Evolutionary conservation across 1,284 basidiomycete genomes (phyloP).

Genomic region (Rhizoctonia solani): DNA sequence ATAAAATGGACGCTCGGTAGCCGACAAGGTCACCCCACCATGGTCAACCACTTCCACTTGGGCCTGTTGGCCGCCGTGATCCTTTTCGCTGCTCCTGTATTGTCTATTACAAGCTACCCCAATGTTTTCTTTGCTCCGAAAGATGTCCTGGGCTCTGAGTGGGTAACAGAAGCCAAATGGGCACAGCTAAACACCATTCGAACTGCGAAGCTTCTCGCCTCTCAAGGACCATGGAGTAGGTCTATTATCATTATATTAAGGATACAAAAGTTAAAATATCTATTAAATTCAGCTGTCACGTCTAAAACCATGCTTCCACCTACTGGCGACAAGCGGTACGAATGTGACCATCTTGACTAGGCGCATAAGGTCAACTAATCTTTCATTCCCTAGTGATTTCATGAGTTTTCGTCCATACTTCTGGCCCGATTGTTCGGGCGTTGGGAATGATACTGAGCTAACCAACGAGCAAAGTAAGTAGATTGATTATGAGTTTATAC

Average conservation of each 20-base stretch:
- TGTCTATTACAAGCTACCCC: constrained; percentile 50
- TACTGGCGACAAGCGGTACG: constrained; percentile 40
- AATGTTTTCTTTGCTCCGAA: constrained; percentile 60
- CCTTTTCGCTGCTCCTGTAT: constrained; percentile 6
- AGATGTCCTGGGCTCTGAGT: constrained; percentile 51
- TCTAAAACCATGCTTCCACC: constrained; percentile 45
- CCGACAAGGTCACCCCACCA: too few species aligned
- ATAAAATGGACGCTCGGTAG: background rate
- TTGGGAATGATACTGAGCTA: constrained; percentile 38
- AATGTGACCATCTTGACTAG: too few species aligned
- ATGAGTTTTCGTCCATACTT: constrained; percentile 39
- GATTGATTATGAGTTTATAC: background rate
- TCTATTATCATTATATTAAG: constrained; percentile 17
- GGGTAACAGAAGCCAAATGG: constrained; percentile 43
- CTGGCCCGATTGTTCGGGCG: constrained; percentile 39
- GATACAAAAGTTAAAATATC: background rate
- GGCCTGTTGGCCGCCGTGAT: constrained; percentile 8
- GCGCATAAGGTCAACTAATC: background rate
- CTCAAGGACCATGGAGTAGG: constrained; percentile 60
- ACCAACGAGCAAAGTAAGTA: constrained; percentile 35
- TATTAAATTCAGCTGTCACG: constrained; percentile 32
- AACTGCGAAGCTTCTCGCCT: constrained; percentile 53
- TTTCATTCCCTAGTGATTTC: constrained; percentile 34
- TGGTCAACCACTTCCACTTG: background rate
- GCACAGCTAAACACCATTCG: constrained; percentile 52